Evolutionary conservation across 306 rosid species (phyloP).

Genomic region (Hylodesmum podocarpum): DNA sequence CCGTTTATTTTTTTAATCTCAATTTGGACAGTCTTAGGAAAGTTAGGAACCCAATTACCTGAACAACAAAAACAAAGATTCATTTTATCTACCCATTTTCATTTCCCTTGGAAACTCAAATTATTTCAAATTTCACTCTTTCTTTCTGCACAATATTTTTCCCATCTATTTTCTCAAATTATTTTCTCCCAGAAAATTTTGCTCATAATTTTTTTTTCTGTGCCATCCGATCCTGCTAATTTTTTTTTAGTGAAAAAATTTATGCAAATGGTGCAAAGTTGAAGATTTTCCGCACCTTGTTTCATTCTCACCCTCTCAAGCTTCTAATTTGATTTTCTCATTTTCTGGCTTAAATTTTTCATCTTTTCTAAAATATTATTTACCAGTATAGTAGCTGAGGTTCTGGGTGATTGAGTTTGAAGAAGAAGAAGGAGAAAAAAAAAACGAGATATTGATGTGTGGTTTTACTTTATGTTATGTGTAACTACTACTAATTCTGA

Average conservation of each 20-base stretch:
- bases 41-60: slow-evolving; percentile 76
- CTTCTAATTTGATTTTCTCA: slow-evolving; percentile 28
- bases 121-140: slow-evolving; percentile 40
- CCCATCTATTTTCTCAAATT: slow-evolving; percentile 22
- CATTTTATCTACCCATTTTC: slow-evolving; percentile 62
- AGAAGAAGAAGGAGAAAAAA: slow-evolving; percentile 39
- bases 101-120: slow-evolving; percentile 46
- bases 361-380: neutral
- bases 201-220: slow-evolving; percentile 36
- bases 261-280: slow-evolving; percentile 27
- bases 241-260: slow-evolving; percentile 2
- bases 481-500: slow-evolving; percentile 25
- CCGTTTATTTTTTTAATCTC: slow-evolving; percentile 53
- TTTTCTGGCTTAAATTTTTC: slow-evolving; percentile 9
- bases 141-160: slow-evolving; percentile 31
- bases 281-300: slow-evolving; percentile 32
- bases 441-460: slow-evolving; percentile 38
- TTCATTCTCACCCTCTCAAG: slow-evolving; percentile 26
- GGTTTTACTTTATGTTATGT: slow-evolving; percentile 13
- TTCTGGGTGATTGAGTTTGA: slow-evolving; percentile 31
- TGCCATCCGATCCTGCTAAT: slow-evolving; percentile 31
- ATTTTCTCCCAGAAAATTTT: slow-evolving; percentile 20
- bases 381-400: slow-evolving; percentile 13
- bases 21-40: slow-evolving; percentile 65
- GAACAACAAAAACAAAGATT: slow-evolving; percentile 52